Evolutionary conservation across 176 grass and related monocot species (phyloP).

Genomic region (Musa schizocarpa): DNA sequence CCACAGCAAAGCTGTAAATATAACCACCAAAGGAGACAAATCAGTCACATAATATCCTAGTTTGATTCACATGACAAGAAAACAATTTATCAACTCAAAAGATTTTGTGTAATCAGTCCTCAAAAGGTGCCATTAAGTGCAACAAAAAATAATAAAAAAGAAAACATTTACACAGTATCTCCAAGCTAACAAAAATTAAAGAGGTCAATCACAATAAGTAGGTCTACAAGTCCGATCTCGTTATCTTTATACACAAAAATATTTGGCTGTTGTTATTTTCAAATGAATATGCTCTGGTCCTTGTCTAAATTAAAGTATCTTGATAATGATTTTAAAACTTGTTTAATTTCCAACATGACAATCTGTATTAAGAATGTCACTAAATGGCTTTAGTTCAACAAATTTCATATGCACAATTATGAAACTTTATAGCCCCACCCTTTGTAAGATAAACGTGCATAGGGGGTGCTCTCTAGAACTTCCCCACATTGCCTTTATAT

Average conservation of each 20-base stretch:
- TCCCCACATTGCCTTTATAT: too few species aligned
- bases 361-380: not conserved
- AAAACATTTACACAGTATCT: not conserved
- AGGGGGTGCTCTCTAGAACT: too few species aligned
- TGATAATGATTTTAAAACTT: not conserved
- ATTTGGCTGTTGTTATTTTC: too few species aligned
- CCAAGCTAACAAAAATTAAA: too few species aligned
- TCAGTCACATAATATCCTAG: not conserved
- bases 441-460: too few species aligned
- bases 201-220: too few species aligned
- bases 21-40: not conserved
- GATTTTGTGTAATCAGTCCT: not conserved
- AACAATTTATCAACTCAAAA: not conserved
- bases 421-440: too few species aligned
- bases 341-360: not conserved
- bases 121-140: not conserved
- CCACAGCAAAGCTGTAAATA: constrained; percentile 82
- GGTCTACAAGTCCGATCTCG: too few species aligned
- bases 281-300: not conserved
- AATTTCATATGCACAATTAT: not conserved
- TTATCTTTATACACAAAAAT: too few species aligned
- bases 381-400: not conserved
- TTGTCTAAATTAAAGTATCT: not conserved
- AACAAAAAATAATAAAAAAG: not conserved
- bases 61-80: not conserved